phyloP scores from a whole-genome alignment of 1,284 basidiomycete genomes.

The Ganoderma meredithae region DNA sequence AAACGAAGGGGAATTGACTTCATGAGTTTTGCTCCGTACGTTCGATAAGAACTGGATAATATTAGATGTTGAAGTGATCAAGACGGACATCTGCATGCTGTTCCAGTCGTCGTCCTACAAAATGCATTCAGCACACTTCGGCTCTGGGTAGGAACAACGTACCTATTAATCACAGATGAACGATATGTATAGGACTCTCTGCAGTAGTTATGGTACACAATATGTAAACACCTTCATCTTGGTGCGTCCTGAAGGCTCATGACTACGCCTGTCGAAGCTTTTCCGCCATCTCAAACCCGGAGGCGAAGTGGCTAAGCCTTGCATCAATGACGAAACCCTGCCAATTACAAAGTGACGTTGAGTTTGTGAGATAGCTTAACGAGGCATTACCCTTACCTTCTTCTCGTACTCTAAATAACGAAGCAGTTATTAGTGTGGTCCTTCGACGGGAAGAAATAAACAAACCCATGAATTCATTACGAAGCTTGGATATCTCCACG shows the following conservation, averaged over 20 bases:
- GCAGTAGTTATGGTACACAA: background rate
- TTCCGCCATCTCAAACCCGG: constrained; percentile 68
- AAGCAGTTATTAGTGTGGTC: background rate
- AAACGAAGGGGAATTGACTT: background rate
- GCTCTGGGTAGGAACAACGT: background rate
- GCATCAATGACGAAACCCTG: constrained; percentile 84
- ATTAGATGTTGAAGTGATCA: background rate
- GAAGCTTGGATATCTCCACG: constrained; percentile 72
- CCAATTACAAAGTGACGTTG: constrained; percentile 8
- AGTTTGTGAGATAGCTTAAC: constrained; percentile 17
- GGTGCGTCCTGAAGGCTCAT: background rate
- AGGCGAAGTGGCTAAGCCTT: constrained; percentile 75
- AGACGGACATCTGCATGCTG: background rate
- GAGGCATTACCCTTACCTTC: constrained; percentile 49
- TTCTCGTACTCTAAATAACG: constrained; percentile 64
- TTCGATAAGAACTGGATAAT: background rate
- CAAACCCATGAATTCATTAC: constrained; percentile 69
- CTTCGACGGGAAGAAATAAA: background rate
- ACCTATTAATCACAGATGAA: background rate
- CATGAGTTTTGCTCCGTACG: background rate
- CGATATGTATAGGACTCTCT: background rate
- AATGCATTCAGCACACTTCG: background rate
- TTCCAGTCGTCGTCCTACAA: background rate
- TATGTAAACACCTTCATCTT: background rate
- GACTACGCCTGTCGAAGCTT: constrained; percentile 25